Percentiles rank a stretch among this genome's conserved stretches.
Conservation (phyloP, 352 stramenopile genomes). For the Globisporangium solare region DNA sequence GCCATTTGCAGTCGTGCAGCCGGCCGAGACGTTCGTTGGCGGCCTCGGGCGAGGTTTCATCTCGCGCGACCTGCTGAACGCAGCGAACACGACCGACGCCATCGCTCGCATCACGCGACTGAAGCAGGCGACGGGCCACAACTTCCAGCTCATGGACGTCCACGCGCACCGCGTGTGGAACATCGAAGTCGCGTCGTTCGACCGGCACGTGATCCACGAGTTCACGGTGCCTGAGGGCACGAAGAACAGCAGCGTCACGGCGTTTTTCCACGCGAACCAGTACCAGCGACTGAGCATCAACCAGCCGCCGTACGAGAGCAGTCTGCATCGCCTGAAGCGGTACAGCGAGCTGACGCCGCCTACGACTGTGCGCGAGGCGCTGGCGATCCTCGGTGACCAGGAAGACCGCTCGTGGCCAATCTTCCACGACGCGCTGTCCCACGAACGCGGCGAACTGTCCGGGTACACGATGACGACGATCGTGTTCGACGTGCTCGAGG, state of each 20-base stretch:
- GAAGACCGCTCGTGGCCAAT: slow-evolving; percentile 49
- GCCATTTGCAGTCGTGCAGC: slow-evolving; percentile 48
- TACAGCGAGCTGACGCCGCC: slow-evolving; percentile 48
- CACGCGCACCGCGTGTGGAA: slow-evolving; percentile 43
- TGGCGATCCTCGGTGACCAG: slow-evolving; percentile 66
- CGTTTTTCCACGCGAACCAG: slow-evolving; percentile 74
- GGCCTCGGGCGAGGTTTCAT: slow-evolving; percentile 67
- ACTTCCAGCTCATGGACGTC: slow-evolving; percentile 78
- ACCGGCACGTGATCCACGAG: slow-evolving; percentile 46
- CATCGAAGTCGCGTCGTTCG: slow-evolving; percentile 60
- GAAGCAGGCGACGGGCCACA: slow-evolving; percentile 59
- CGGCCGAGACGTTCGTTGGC: slow-evolving; percentile 46
- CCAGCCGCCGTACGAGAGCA: slow-evolving; percentile 65
- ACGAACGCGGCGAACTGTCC: slow-evolving; percentile 51
- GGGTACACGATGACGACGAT: slow-evolving; percentile 70
- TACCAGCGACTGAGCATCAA: slow-evolving; percentile 59
- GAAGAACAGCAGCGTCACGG: slow-evolving; percentile 18
- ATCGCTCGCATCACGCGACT: slow-evolving; percentile 44
- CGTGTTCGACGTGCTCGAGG: slow-evolving; percentile 48
- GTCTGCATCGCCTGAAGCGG: slow-evolving; percentile 51
- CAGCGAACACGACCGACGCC: slow-evolving; percentile 37
- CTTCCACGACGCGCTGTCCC: slow-evolving; percentile 61
- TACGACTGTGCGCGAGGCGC: slow-evolving; percentile 32
- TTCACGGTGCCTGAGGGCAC: slow-evolving; percentile 10
- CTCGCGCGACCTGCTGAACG: slow-evolving; percentile 51